Base-by-base conservation (phyloP, 331 rosid genomes). In the Arachis monticola region DNA sequence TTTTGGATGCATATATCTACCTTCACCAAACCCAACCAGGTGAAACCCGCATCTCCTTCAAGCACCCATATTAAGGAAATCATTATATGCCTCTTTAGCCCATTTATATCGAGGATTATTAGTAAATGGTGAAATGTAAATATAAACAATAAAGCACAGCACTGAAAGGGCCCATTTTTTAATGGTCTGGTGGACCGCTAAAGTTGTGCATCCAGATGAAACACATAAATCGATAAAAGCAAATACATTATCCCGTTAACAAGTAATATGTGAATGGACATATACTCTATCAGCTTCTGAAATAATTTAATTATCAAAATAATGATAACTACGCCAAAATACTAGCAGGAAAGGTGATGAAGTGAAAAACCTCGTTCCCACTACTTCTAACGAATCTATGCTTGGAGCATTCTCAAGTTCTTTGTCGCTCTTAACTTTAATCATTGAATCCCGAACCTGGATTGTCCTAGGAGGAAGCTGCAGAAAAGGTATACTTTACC, bases 401-500 rank as follows among this genome's bases (percentile, higher is more conserved):
- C 88, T 80, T 81, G 60, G 80, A 72, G 11, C n/a, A 67, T 75
- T 48, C 4, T 1, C 10, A 58, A 80, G 70, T 6, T 10, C n/a
- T 5, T 2, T 7, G 78, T 91, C 98, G 12, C 6, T 31, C 47
- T 66, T 3, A 67, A 86, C 93, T 82, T 93, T 93, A 50, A 89
- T 64, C 98, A 93, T 91, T 67, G 96, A 87, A 53, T 53, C 69
- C 14, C 98, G 89, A 53, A 88, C 79, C 67, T 81, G 86, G 67
- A 93, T 85, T 47, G 97, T 93, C 50, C 75, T 81, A 2, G 75
- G 80, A 77, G 89, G 86, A 75, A 93, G 89, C 98, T 93, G 74
- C 77, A 22, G 27, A 22, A 22, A 22, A 22, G 27, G 27, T 22
- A 22, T 22, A 22, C 27, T 22, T 22, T 22, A 22, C 27, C 27